Evolutionary conservation across 2,329 filamentous ascomycete genomes (phyloP), one percentile per base, ranked within the genome.

Genomic region (Beauveria rudraprayagi): DNA sequence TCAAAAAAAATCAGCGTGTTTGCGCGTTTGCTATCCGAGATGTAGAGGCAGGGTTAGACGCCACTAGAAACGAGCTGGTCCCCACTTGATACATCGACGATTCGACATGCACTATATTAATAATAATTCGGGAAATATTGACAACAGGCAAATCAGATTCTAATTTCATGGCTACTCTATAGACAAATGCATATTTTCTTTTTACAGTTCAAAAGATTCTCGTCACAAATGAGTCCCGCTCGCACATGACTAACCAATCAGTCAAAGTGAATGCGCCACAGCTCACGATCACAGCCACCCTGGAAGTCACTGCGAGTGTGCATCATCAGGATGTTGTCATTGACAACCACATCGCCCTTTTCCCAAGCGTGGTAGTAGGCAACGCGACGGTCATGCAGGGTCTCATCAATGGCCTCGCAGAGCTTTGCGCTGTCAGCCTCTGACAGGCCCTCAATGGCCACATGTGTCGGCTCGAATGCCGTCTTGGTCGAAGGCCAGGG

Each of bases 401-500:
- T 68, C 0, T 68, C 67, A 56, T 79, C 74, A 2, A 83, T 66
- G 0, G 73, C 65, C 2, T 74, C 70, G 28, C 73, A 78, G 5
- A 79, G 67, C 1, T 73, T 65, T 0, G 65, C 61, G 43, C 73
- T 71, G n/a, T 76, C 72, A 0, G 67, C 26, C 6, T 65, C 59
- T 11, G 64, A 56, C 1, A 67, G 71, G 1, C 68, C 71, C 26
- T 81, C 79, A 24, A 82, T 77, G 0, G 65, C 69, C 0, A 80
- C 71, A 6, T 74, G 64, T 0, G 76, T 80, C 1, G 78, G 74
- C 8, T 79, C 77, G 50, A 82, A 83, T 16, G 70, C 71, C 0
- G 82, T 83, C 68, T 77, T 80, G n/a, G 70, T 73, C 50, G 77
- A 71, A 0, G 79, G 78, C 81, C 81, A 83, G 0, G 79, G 78